phyloP scores from a whole-genome alignment of 169 alveolate species.

The Cryptosporidium parvum region DNA sequence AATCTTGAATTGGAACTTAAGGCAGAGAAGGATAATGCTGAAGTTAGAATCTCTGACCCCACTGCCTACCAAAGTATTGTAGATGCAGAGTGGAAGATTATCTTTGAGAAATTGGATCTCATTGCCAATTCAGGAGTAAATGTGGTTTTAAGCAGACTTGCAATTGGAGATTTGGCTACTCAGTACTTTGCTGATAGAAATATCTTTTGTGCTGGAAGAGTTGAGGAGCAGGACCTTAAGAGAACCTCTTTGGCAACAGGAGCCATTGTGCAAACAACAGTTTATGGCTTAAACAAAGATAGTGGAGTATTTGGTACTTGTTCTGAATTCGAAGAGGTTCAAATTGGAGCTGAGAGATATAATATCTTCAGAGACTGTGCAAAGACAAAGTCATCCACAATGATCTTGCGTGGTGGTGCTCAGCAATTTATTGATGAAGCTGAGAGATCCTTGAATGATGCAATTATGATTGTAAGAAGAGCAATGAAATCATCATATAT shows the following conservation, averaged over 20 bases:
- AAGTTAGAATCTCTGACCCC: slow-evolving; percentile 84
- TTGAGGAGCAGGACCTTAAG: slow-evolving; percentile 93
- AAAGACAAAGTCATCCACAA: slow-evolving; percentile 92
- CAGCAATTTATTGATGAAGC: slow-evolving; percentile 98
- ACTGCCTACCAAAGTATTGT: slow-evolving; percentile 94
- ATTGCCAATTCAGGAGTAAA: slow-evolving; percentile 93
- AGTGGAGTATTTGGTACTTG: slow-evolving; percentile 94
- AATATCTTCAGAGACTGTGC: slow-evolving; percentile 95
- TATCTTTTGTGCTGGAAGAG: slow-evolving; percentile 98
- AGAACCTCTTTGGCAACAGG: slow-evolving; percentile 97
- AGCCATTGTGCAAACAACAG: slow-evolving; percentile 94
- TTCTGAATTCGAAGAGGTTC: slow-evolving; percentile 96
- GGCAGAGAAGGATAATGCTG: slow-evolving; percentile 99
- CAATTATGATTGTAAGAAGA: slow-evolving; percentile 95
- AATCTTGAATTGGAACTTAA: slow-evolving; percentile 97
- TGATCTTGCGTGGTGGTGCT: slow-evolving; percentile 98
- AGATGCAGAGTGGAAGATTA: slow-evolving; percentile 98
- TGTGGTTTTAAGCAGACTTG: slow-evolving; percentile 94
- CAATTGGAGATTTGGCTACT: slow-evolving; percentile 99
- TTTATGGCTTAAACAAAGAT: slow-evolving; percentile 89
- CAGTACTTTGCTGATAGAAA: slow-evolving; percentile 97
- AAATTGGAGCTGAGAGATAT: slow-evolving; percentile 97
- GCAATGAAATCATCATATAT: slow-evolving; percentile 91
- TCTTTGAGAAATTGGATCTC: slow-evolving; percentile 93
- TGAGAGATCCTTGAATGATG: slow-evolving; percentile 97